Percentiles rank a stretch among this genome's conserved stretches.
Conservation (phyloP, 2,329 filamentous ascomycete genomes). For the Elsinoe fawcettii region DNA sequence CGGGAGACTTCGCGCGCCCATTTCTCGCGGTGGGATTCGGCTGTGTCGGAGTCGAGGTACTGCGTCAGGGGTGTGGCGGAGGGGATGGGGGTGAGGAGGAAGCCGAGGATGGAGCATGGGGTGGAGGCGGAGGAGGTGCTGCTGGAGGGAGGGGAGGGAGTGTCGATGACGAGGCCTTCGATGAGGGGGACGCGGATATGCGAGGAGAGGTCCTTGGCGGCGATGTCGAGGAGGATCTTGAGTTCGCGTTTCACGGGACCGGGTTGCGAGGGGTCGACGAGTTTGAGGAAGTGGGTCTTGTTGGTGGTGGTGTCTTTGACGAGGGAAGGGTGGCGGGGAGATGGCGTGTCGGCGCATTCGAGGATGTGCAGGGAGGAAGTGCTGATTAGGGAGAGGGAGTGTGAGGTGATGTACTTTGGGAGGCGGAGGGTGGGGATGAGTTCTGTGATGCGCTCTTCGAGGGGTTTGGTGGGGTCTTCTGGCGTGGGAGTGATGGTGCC, state of each 20-base stretch:
- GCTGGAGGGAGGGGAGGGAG: neutral
- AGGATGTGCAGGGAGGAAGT: constrained; percentile 25
- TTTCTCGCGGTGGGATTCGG: constrained; percentile 25
- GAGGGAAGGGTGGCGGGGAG: constrained; percentile 25
- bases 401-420: constrained; percentile 30
- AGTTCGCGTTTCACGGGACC: constrained; percentile 30
- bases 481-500: constrained; percentile 24
- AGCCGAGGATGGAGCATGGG: constrained; percentile 26
- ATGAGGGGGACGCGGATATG: constrained; percentile 27
- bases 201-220: constrained; percentile 23
- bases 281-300: constrained; percentile 28
- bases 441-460: constrained; percentile 21
- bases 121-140: constrained; percentile 9
- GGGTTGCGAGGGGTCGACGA: constrained; percentile 26
- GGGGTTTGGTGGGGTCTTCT: constrained; percentile 19
- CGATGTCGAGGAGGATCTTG: constrained; percentile 25
- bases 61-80: constrained; percentile 27
- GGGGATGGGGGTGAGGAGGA: constrained; percentile 28
- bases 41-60: constrained; percentile 26
- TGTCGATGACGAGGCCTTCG: constrained; percentile 23
- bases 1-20: constrained; percentile 27
- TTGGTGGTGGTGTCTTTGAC: constrained; percentile 18
- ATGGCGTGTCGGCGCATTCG: constrained; percentile 21
- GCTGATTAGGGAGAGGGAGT: constrained; percentile 22
- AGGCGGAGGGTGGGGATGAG: constrained; percentile 26